Base-by-base conservation (phyloP, 1,284 basidiomycete genomes). In the Puccinia horiana region DNA sequence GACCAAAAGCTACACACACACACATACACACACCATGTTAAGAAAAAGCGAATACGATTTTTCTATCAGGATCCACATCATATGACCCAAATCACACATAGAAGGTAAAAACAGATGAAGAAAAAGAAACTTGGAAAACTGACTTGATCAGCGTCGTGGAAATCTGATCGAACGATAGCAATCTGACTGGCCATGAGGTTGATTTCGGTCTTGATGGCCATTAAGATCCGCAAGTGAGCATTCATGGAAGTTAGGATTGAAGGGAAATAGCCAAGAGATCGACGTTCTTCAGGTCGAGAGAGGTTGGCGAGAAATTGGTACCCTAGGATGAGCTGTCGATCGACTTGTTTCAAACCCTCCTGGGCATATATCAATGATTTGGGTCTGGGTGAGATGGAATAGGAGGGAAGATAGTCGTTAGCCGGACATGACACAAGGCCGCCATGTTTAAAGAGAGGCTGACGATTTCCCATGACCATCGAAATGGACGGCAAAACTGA, bases 381-480 rank as follows among this genome's bases (percentile, higher is more conserved):
- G 26, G 76, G 76, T 35, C 76, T 78, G 11, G 18, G 4, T 8
- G 42, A 35, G 23, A 9, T 6, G n/a, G 18, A 67, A 37, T 9
- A 5, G 18, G 26, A 35, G 23, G 8, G 18, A 44, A 67, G 40
- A 37, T 20, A 5, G 18, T 67, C 1, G 18, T 23, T 67, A 37
- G 20, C 26, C 26, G 29, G 23, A 69, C 5, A 12, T 14, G 20
- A 47, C 14, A 63, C 26, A 11, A 20, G 32, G 44, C 29, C 26
- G 14, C 14, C 63, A 23, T 1, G 26, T 18, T 0, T 11, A 37
- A n/a, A 32, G 49, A 40, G 35, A 35, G n/a, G 65, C 76, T 79
- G 11, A 79, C 76, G 61, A 67, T 56, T 79, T 79, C 9, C 76
- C 76, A 29, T 79, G 52, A 3, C 65, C 76, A 56, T 79, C 76